Base-by-base conservation (phyloP, 768 basidiomycete species). In the Punctularia strigosozonata region DNA sequence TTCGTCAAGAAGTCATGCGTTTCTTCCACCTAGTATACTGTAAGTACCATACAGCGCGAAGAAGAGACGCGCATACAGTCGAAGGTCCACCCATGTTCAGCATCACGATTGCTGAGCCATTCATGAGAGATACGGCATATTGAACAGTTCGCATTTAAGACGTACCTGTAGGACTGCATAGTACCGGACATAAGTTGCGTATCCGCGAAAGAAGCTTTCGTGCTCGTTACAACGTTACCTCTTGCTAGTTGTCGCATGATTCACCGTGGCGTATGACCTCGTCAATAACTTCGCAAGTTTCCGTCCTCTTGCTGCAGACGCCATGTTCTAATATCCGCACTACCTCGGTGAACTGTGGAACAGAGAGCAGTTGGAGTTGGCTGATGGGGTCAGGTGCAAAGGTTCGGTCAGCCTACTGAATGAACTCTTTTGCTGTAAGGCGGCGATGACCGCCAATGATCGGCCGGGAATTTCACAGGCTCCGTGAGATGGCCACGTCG, bases 1-100 rank as follows among this genome's bases (percentile, higher is more conserved):
- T 88, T 84, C 50, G 76, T 85, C 42, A 99, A 71, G 60, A 97
- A 99, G 59, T 83, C 80, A 53, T 89, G 70, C 5, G 95, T 97
- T 64, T 97, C 94, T 4, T 80, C 65, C 30, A 95, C 83, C 89
- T 95, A 51, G 14, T 14, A 14, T 18, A 10, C 4, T n/a, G 39
- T 14, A n/a, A 34, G 38, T 20, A 30, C 20, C 24, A n/a, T 4
- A 20, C 13, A 5, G 3, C 18, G 3, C 15, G 8, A 25, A 17
- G 35, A 20, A 39, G 31, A 30, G 32, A 36, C 17, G 18, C 38
- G 25, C 75, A 50, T 52, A 90, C 89, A 41, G 89, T 92, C 37
- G 85, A 75, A 18, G 94, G 95, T 2, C 95, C 95, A 31, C 95
- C 95, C 95, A 99, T 99, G 60, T 98, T 99, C 64, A 99, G 67